Percentiles rank a stretch among this genome's conserved stretches.
phyloP scores from a whole-genome alignment of 108 stramenopile genomes.

The Cyclotella cryptica region DNA sequence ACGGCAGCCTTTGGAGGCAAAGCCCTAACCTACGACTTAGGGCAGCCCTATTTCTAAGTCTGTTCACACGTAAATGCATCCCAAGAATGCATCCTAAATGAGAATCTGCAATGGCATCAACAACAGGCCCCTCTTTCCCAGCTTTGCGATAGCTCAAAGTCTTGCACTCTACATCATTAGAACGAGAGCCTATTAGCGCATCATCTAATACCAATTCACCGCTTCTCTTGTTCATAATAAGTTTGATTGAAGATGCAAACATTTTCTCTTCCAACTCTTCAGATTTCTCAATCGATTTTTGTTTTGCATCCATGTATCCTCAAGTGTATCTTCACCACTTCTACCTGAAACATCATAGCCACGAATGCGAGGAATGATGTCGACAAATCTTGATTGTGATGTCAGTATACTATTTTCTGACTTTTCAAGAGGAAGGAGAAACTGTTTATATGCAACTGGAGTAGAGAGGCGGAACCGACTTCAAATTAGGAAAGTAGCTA shows the following conservation, averaged over 20 bases:
- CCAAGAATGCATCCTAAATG: conserved; percentile 1
- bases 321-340: not conserved
- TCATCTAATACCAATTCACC: not conserved
- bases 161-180: not conserved
- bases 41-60: too few species aligned
- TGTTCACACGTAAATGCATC: not conserved
- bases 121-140: not conserved
- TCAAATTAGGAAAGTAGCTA: too few species aligned
- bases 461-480: not conserved
- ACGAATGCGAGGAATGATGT: not conserved
- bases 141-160: not conserved
- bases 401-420: not conserved
- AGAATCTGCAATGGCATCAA: not conserved
- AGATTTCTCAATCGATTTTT: not conserved
- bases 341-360: not conserved
- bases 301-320: not conserved
- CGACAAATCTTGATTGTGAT: not conserved
- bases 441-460: too few species aligned
- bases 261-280: conserved; percentile 1
- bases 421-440: not conserved
- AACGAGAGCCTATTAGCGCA: not conserved
- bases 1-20: too few species aligned
- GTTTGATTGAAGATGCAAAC: not conserved
- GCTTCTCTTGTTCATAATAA: not conserved
- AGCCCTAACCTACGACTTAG: too few species aligned